phyloP scores from a whole-genome alignment of 805 yeast species.

The Nakazawaea anatomiae region DNA sequence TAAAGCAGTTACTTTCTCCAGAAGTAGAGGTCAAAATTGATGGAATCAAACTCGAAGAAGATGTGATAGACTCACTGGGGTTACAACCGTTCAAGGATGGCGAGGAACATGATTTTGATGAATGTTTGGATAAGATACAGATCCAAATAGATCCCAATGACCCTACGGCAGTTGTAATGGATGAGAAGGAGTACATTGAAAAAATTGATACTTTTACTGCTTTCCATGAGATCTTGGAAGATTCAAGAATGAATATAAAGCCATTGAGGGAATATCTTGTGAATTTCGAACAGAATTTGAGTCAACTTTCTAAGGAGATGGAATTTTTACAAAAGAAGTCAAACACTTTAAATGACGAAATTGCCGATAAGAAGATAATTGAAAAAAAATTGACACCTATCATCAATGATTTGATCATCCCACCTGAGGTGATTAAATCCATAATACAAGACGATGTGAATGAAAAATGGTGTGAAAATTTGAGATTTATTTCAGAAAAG shows the following conservation, averaged over 20 bases:
- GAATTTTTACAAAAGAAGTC: conserved; percentile 53
- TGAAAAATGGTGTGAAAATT: conserved; percentile 60
- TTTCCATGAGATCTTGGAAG: conserved; percentile 22
- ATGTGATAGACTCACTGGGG: conserved; percentile 13
- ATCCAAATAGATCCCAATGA: conserved; percentile 6
- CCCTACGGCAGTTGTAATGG: background rate
- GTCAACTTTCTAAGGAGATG: conserved; percentile 53
- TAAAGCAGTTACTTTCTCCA: conserved; percentile 17
- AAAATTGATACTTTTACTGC: conserved; percentile 17
- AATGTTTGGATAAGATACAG: conserved; percentile 10
- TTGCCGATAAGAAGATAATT: conserved; percentile 40
- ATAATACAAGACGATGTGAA: conserved; percentile 54
- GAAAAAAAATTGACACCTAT: conserved; percentile 61
- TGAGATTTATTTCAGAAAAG: conserved; percentile 54
- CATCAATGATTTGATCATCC: conserved; percentile 68
- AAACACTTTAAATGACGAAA: conserved; percentile 37
- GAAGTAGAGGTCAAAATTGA: conserved; percentile 20
- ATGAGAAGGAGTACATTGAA: conserved; percentile 5
- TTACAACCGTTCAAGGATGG: conserved; percentile 18
- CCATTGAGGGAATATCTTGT: conserved; percentile 50
- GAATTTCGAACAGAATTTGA: conserved; percentile 53
- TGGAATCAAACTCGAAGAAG: conserved; percentile 15
- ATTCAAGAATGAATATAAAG: conserved; percentile 29
- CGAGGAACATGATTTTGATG: conserved; percentile 16
- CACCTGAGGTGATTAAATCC: conserved; percentile 62